Conservation (phyloP, 805 yeast species). For the Yamadazyma tumulicola region DNA sequence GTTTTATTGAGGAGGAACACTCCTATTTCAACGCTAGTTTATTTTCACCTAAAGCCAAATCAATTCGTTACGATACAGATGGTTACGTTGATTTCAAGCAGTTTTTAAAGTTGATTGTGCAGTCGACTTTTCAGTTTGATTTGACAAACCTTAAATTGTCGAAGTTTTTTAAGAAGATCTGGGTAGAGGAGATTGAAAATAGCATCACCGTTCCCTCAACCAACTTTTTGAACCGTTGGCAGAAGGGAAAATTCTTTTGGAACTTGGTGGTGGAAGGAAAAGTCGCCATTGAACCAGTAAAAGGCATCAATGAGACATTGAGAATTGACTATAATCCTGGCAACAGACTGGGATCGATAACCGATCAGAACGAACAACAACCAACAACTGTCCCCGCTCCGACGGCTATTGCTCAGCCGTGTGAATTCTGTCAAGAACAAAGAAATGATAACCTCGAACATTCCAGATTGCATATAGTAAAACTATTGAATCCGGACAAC, state of each 20-base stretch:
- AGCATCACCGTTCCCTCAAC: slow-evolving; percentile 31
- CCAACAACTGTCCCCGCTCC: slow-evolving; percentile 7
- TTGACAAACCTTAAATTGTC: slow-evolving; percentile 44
- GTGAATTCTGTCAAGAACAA: slow-evolving; percentile 81
- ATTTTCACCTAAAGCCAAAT: slow-evolving; percentile 32
- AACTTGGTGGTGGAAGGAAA: slow-evolving; percentile 72
- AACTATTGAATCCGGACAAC: slow-evolving; percentile 36
- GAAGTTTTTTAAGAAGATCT: slow-evolving; percentile 58
- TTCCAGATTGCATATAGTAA: slow-evolving; percentile 71
- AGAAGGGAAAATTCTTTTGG: slow-evolving; percentile 50
- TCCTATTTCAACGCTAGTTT: slow-evolving; percentile 17
- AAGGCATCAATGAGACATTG: slow-evolving; percentile 76
- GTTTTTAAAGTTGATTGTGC: slow-evolving; percentile 31
- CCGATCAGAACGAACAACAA: slow-evolving; percentile 6
- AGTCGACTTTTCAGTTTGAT: slow-evolving; percentile 34
- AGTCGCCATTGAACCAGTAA: slow-evolving; percentile 80
- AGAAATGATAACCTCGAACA: slow-evolving; percentile 70
- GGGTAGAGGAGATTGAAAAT: slow-evolving; percentile 73
- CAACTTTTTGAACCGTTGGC: slow-evolving; percentile 41
- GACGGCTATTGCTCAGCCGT: slow-evolving; percentile 65
- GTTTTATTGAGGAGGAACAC: slow-evolving; percentile 5
- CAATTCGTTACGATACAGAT: slow-evolving; percentile 43
- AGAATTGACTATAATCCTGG: slow-evolving; percentile 40
- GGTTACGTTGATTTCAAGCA: slow-evolving; percentile 45
- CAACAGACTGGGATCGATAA: slow-evolving; percentile 3